Conservation (phyloP, 352 stramenopile genomes). For the Phytophthora parvispora region DNA sequence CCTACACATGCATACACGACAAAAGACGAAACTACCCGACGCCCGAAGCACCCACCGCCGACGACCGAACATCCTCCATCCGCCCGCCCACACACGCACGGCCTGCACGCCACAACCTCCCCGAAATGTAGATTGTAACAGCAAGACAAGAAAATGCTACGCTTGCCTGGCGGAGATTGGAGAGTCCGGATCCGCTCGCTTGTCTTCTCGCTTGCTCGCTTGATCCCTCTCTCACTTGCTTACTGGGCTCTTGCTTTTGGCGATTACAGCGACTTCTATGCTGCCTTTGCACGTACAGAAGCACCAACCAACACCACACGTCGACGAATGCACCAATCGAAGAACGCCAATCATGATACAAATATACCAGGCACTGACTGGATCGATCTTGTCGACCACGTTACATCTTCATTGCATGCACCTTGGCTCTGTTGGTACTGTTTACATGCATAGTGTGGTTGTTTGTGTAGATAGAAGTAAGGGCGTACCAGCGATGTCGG, state of each 20-base stretch:
- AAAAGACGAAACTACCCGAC: constrained; percentile 2
- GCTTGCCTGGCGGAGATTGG: background rate
- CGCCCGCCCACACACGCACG: background rate
- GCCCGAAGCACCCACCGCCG: background rate
- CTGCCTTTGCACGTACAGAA: background rate
- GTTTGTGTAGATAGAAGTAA: too few relatives aligned
- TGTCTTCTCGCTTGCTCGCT: background rate
- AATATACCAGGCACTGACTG: background rate
- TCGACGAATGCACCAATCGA: background rate
- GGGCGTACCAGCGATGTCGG: too few relatives aligned
- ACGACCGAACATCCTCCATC: background rate
- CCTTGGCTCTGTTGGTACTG: too few relatives aligned
- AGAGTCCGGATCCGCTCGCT: background rate
- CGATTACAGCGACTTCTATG: background rate
- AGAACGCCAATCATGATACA: background rate
- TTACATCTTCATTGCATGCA: too few relatives aligned
- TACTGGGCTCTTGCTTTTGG: too few relatives aligned
- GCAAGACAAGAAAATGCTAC: constrained; percentile 6
- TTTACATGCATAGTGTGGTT: too few relatives aligned
- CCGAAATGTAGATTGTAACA: constrained; percentile 3
- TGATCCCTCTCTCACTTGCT: too few relatives aligned
- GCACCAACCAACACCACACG: background rate
- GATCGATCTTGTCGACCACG: too few relatives aligned
- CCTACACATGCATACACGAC: background rate
- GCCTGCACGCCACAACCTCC: constrained; percentile 34